Evolutionary conservation across 345 rosid species (phyloP).

Genomic region (Eucalyptus tenuipes): DNA sequence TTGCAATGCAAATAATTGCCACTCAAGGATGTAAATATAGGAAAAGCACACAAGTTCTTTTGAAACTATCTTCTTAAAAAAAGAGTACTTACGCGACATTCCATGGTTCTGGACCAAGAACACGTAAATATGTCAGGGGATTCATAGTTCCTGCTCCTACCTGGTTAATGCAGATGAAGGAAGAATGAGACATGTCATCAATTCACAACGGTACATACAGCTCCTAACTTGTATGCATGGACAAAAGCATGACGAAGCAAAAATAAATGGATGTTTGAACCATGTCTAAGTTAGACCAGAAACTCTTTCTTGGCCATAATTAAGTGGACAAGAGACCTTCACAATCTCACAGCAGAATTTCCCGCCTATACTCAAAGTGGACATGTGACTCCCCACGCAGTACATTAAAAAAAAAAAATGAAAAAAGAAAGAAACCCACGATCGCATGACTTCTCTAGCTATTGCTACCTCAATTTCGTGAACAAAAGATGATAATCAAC

Average conservation of each 20-base stretch:
- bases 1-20: not conserved
- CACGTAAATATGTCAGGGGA: conserved; percentile 89
- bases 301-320: not conserved
- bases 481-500: not conserved
- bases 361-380: not conserved
- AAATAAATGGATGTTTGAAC: not conserved
- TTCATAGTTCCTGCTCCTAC: conserved; percentile 99
- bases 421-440: not conserved
- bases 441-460: not conserved
- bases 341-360: not conserved
- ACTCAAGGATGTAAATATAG: not conserved
- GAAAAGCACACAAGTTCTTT: not conserved
- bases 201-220: no score
- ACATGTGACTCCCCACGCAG: not conserved
- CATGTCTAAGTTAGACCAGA: not conserved
- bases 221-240: not conserved
- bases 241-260: not conserved
- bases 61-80: not conserved
- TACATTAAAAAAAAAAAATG: not conserved
- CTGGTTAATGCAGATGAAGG: conserved; percentile 9
- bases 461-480: not conserved
- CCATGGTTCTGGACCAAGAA: conserved; percentile 98
- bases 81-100: conserved; percentile 69
- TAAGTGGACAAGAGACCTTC: not conserved
- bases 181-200: not conserved